Evolutionary conservation across 306 rosid genomes (phyloP).

Genomic region (Elaeagnus macrophylla): DNA sequence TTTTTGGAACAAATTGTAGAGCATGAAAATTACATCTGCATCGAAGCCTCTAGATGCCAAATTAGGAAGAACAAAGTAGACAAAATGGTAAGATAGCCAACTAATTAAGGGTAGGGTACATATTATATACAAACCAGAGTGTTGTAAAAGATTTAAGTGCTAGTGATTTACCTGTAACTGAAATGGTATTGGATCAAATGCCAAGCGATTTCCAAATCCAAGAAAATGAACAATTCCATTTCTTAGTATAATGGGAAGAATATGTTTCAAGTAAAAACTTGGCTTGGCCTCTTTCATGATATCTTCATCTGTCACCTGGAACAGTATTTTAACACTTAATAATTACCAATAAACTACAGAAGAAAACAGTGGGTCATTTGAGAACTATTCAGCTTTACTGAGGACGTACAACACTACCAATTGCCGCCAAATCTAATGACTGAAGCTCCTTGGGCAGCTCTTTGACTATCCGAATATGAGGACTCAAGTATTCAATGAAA

Average conservation of each 20-base stretch:
- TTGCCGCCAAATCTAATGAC: constrained; percentile 83
- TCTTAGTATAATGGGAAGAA: constrained; percentile 69
- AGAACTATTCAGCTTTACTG: constrained; percentile 2
- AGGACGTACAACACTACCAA: constrained; percentile 72
- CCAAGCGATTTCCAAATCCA: constrained; percentile 96
- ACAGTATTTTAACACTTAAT: constrained; percentile 25
- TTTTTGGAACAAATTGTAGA: constrained; percentile 82
- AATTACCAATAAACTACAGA: constrained; percentile 10
- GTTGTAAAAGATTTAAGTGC: constrained; percentile 19
- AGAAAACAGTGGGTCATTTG: constrained; percentile 4
- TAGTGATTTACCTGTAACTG: constrained; percentile 64
- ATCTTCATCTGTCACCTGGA: constrained; percentile 83
- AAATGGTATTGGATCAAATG: constrained; percentile 84
- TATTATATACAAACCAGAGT: constrained; percentile 8
- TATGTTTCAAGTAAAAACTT: constrained; percentile 71
- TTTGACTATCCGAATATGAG: constrained; percentile 84
- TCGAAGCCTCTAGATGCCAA: constrained; percentile 96
- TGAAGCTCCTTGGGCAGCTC: constrained; percentile 74
- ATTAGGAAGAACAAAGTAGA: constrained; percentile 53
- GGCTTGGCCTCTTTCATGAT: constrained; percentile 88
- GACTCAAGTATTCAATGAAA: constrained; percentile 75
- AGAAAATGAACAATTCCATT: constrained; percentile 73
- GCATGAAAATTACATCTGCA: constrained; percentile 99
- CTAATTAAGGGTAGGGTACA: constrained; percentile 10
- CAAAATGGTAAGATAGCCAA: constrained; percentile 19